Percentiles rank a stretch among this genome's conserved stretches.
These are phyloP conservation scores for Gremmenia infestans DNA, from an alignment of 2,329 filamentous ascomycete genomes.

Conservation along the genomic window DNA sequence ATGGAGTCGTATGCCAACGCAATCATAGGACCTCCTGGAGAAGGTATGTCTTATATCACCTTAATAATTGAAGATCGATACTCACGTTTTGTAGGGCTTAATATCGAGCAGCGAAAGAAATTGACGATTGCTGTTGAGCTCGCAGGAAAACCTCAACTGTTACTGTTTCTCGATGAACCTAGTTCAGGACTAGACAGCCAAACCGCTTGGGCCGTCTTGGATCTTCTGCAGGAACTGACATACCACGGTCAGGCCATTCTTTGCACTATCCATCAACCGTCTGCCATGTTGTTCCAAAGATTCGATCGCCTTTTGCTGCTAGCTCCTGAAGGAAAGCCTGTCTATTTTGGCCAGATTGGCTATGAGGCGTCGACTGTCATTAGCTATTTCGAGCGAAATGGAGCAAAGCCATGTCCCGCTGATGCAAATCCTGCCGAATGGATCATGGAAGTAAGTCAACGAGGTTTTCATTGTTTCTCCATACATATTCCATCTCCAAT, in stretches of 20 bases:
- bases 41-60: constrained; percentile 65
- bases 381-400: constrained; percentile 70
- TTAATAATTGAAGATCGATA: constrained; percentile 39
- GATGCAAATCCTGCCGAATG: constrained; percentile 78
- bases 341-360: constrained; percentile 81
- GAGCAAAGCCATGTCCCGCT: constrained; percentile 58
- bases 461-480: no score
- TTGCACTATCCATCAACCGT: constrained; percentile 94
- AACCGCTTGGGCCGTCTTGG: constrained; percentile 87
- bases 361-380: constrained; percentile 28
- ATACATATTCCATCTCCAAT: no score
- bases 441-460: constrained; percentile 52
- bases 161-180: constrained; percentile 93
- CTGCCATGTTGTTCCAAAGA: constrained; percentile 86
- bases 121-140: constrained; percentile 93
- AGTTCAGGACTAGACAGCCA: constrained; percentile 92
- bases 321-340: constrained; percentile 68
- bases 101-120: constrained; percentile 66
- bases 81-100: constrained; percentile 39
- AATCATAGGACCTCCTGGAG: constrained; percentile 83
- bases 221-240: constrained; percentile 83
- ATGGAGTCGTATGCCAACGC: constrained; percentile 92
- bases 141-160: constrained; percentile 81
- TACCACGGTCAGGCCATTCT: constrained; percentile 87
- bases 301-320: constrained; percentile 80